A percentile compares a stretch with the other conserved stretches of the same genome.
Evolutionary conservation across 805 yeast genomes (phyloP).

Genomic region (Schizosaccharomyces pombe): ASM294v3 CU329670.1:3843501-3844000

Average conservation of each 20-base stretch:
- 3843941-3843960: background rate
- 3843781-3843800: constrained; percentile 37
- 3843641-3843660: too few species aligned
- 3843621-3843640: too few species aligned
- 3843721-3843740: background rate
- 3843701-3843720: background rate
- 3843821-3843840: constrained; percentile 84
- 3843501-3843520: constrained; percentile 52
- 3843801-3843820: constrained; percentile 83
- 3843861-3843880: constrained; percentile 43
- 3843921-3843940: background rate
- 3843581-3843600: too few species aligned
- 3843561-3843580: constrained; percentile 13
- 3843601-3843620: too few species aligned
- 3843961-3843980: background rate
- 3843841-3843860: constrained; percentile 58
- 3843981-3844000: background rate
- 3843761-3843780: constrained; percentile 18
- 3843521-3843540: constrained; percentile 64
- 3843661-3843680: too few species aligned
- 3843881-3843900: constrained; percentile 76
- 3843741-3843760: background rate
- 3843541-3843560: constrained; percentile 39
- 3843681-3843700: background rate
- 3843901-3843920: constrained; percentile 71